phyloP scores from a whole-genome alignment of 257 asterid species.

The Solanum phureja region DNA sequence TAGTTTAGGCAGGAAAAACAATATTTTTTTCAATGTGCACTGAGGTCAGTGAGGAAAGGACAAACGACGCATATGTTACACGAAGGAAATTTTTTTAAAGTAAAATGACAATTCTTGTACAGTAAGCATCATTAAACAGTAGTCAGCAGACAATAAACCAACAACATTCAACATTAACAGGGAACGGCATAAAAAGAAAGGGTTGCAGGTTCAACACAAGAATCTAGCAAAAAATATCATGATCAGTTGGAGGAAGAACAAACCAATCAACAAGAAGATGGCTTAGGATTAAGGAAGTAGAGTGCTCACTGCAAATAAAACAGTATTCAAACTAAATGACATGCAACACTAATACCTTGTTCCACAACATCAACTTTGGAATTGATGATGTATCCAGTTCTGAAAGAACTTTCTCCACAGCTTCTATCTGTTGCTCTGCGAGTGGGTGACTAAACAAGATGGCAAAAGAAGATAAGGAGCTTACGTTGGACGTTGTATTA shows the following conservation, averaged over 20 bases:
- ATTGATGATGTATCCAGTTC: constrained; percentile 73
- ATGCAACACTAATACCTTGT: constrained; percentile 48
- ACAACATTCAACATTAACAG: background rate
- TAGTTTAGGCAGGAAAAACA: background rate
- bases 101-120: background rate
- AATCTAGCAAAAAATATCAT: background rate
- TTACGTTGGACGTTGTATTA: background rate
- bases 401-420: constrained; percentile 89
- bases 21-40: background rate
- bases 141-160: background rate
- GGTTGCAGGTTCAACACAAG: background rate
- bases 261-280: background rate
- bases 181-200: background rate
- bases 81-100: background rate
- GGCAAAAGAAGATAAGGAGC: constrained; percentile 22
- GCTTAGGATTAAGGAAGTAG: background rate
- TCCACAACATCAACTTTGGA: constrained; percentile 85
- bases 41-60: background rate
- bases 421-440: constrained; percentile 83
- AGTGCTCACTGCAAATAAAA: background rate
- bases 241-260: background rate
- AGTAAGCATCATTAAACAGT: background rate
- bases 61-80: background rate
- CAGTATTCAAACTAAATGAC: background rate
- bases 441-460: constrained; percentile 74